Evolutionary conservation across 495 filamentous ascomycete genomes (phyloP).

Genomic region (Halenospora varia): DNA sequence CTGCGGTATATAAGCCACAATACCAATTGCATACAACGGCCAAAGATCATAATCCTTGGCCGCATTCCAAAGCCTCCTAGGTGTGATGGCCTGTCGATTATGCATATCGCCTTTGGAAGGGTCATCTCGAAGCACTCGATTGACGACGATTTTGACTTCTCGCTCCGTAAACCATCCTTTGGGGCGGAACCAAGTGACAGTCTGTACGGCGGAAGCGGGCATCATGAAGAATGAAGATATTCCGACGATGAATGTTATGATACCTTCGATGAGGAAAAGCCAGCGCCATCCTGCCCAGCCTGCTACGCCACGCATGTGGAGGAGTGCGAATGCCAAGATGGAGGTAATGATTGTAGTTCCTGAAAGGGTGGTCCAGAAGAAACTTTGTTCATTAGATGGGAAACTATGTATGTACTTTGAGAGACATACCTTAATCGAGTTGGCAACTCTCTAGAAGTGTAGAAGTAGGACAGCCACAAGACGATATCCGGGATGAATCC

Average conservation of each 20-base stretch:
- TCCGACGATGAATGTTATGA: slow-evolving; percentile 59
- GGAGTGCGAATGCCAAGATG: slow-evolving; percentile 67
- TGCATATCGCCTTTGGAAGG: slow-evolving; percentile 51
- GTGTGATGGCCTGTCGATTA: slow-evolving; percentile 56
- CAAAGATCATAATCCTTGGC: slow-evolving; percentile 69
- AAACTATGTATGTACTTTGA: too few species aligned
- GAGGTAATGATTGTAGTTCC: slow-evolving; percentile 62
- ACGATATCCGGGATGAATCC: slow-evolving; percentile 57
- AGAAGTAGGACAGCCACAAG: slow-evolving; percentile 76
- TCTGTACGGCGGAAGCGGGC: slow-evolving; percentile 70
- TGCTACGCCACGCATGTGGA: slow-evolving; percentile 59
- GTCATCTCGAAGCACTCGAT: slow-evolving; percentile 67
- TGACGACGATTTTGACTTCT: slow-evolving; percentile 68
- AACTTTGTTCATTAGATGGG: slow-evolving; percentile 32
- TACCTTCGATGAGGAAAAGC: slow-evolving; percentile 53
- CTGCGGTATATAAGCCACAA: slow-evolving; percentile 52
- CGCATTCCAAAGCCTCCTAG: slow-evolving; percentile 51
- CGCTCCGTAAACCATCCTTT: slow-evolving; percentile 65
- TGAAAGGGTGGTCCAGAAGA: slow-evolving; percentile 69
- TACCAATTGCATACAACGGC: slow-evolving; percentile 62
- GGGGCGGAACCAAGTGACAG: slow-evolving; percentile 37
- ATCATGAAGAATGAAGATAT: slow-evolving; percentile 62
- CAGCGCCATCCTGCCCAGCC: slow-evolving; percentile 74
- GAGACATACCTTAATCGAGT: slow-evolving; percentile 43
- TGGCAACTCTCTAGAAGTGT: slow-evolving; percentile 65